These are phyloP conservation scores for Tulasnella sp. DNA, from an alignment of 768 basidiomycete species.

Conservation along the genomic window DNA sequence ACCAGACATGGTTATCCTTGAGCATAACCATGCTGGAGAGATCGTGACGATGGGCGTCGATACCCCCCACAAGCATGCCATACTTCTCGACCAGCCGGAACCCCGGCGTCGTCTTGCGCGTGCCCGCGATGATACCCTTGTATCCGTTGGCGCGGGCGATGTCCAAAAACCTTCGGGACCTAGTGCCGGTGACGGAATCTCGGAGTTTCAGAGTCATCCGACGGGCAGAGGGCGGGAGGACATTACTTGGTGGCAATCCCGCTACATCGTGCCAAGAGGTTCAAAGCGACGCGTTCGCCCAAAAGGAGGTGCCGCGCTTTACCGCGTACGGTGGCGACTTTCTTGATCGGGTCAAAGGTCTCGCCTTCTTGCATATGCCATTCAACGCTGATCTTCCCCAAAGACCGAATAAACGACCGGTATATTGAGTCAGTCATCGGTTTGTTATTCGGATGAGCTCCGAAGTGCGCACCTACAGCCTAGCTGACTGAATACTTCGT, in stretches of 20 bases:
- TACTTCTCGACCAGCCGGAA: constrained; percentile 98
- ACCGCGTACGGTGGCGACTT: constrained; percentile 84
- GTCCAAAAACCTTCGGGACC: constrained; percentile 72
- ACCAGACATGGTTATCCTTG: constrained; percentile 99
- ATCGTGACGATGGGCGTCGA: constrained; percentile 91
- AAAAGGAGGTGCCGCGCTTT: constrained; percentile 78
- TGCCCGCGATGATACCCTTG: constrained; percentile 83
- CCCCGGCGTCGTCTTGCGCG: constrained; percentile 94
- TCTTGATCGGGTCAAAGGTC: constrained; percentile 62
- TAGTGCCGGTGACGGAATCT: constrained; percentile 24
- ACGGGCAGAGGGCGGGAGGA: neutral
- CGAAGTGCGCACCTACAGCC: constrained; percentile 66
- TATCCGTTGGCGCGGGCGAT: constrained; percentile 68
- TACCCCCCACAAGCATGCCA: constrained; percentile 94
- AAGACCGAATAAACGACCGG: neutral
- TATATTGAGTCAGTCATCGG: neutral
- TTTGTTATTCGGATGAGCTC: neutral
- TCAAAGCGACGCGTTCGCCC: constrained; percentile 87
- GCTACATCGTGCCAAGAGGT: constrained; percentile 86
- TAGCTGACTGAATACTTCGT: constrained; percentile 79
- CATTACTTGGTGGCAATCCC: constrained; percentile 90
- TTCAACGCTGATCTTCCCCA: constrained; percentile 53
- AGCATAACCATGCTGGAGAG: constrained; percentile 99
- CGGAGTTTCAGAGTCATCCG: neutral
- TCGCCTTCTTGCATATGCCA: constrained; percentile 89